Evolutionary conservation across 2,329 filamentous ascomycete species (phyloP), one percentile per base, ranked within the genome.

Genomic region (Aspergillus uvarum): DNA sequence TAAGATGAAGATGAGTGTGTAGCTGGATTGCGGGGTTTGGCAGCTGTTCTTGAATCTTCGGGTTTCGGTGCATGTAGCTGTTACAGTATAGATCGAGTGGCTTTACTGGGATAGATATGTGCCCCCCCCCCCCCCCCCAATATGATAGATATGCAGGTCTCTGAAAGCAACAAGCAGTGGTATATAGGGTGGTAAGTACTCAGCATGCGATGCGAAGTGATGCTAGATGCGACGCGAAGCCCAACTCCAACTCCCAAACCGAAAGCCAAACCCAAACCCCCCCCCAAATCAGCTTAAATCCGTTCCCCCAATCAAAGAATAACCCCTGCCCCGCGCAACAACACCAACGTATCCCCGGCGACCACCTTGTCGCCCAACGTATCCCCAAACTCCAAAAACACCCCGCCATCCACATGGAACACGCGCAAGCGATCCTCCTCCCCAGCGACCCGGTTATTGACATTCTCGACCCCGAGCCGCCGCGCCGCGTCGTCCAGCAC

Each of bases 1-100:
- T 79, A 85, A 90, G 49, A 99, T 99, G 95, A 97, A 98, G 81
- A 99, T 99, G 95, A 96, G 91, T 72, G 94, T 98, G 60, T 92
- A 68, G 59, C 42, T 22, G 21, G 2, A 3, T 3, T 22, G 21
- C 3, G 2, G 21, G 21, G 21, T 22, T 22, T 22, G 21, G 21
- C 21, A 22, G 26, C 26, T 7, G 26, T 26, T 26, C 26, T 7
- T 7, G 21, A 2, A 22, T 22, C 3, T 22, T 2, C 3, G 26
- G 26, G 26, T 7, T 26, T 7, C 1, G 26, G 26, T 26, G 26
- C 26, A 26, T 26, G 26, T 6, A 26, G 26, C 26, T 26, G 26
- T 26, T 8, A 26, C 26, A 6, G 24, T 26, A 26, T 8, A 26
- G 26, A 26, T 7, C 8, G 26, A 8, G 1, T 3, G 3, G 22